Evolutionary conservation across 352 stramenopile genomes (phyloP).

Genomic region (Phytopythium vexans): DNA sequence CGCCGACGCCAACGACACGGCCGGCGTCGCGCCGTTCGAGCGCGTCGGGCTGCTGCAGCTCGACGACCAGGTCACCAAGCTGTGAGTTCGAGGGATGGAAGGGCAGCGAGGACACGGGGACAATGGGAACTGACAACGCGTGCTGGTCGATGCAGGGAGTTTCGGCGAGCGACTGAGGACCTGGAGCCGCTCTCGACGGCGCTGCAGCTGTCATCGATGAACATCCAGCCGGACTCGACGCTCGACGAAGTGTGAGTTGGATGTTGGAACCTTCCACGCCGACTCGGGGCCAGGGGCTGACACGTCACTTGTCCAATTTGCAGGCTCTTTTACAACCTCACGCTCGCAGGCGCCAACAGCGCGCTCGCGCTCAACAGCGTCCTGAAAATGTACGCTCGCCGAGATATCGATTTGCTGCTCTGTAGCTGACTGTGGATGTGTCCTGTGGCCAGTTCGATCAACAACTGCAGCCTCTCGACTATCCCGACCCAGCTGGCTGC

Average conservation of each 20-base stretch:
- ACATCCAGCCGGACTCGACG: conserved; percentile 41
- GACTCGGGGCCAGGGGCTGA: neutral
- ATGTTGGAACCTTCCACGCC: too few relatives aligned
- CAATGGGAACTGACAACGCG: too few relatives aligned
- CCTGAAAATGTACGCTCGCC: conserved; percentile 39
- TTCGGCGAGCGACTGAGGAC: conserved; percentile 28
- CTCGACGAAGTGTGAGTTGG: conserved; percentile 36
- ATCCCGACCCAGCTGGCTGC: conserved; percentile 50
- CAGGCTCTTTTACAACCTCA: conserved; percentile 34
- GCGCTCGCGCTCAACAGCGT: conserved; percentile 51
- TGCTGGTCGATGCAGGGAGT: conserved; percentile 22
- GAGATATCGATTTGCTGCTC: neutral
- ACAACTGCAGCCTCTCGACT: conserved; percentile 63
- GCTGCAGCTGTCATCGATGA: conserved; percentile 67
- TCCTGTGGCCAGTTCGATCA: conserved; percentile 37
- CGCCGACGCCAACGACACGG: conserved; percentile 39
- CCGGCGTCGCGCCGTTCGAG: conserved; percentile 58
- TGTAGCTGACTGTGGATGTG: neutral
- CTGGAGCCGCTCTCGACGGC: conserved; percentile 31
- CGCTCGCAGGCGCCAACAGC: conserved; percentile 41
- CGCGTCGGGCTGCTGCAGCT: conserved; percentile 69
- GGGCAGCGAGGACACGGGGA: neutral
- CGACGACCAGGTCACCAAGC: conserved; percentile 34
- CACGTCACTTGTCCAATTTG: conserved; percentile 1
- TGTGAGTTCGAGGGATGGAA: conserved; percentile 17